phyloP scores from a whole-genome alignment of 2,329 filamentous ascomycete species.

The Clonostachys byssicola region DNA sequence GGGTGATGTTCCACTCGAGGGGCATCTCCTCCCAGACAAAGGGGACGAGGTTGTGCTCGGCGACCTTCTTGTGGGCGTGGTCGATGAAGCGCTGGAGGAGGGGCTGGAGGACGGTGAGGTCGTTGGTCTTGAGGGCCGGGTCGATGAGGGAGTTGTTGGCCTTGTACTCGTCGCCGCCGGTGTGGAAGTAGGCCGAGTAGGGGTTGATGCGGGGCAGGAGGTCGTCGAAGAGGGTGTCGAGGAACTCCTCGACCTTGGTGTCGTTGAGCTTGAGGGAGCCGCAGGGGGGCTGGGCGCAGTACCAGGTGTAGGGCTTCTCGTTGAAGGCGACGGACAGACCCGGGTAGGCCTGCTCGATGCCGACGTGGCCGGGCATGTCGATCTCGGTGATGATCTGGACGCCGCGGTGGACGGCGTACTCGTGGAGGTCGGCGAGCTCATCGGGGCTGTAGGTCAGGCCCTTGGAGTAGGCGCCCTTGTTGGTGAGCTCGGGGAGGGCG shows the following conservation, averaged over 20 bases:
- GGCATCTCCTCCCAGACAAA: slow-evolving; percentile 90
- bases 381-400: slow-evolving; percentile 59
- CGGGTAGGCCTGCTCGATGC: slow-evolving; percentile 50
- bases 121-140: slow-evolving; percentile 64
- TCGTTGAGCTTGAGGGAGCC: slow-evolving; percentile 75
- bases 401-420: slow-evolving; percentile 61
- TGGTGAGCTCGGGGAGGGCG: slow-evolving; percentile 61
- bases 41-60: slow-evolving; percentile 61
- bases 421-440: slow-evolving; percentile 64
- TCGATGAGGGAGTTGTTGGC: slow-evolving; percentile 63
- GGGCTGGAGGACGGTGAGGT: slow-evolving; percentile 61
- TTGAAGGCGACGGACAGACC: slow-evolving; percentile 51
- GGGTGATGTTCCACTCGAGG: slow-evolving; percentile 69
- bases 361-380: slow-evolving; percentile 57
- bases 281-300: slow-evolving; percentile 60
- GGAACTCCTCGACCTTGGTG: slow-evolving; percentile 63
- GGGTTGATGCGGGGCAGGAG: slow-evolving; percentile 67
- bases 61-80: slow-evolving; percentile 62
- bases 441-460: slow-evolving; percentile 63
- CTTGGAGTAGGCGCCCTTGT: slow-evolving; percentile 68
- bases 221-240: slow-evolving; percentile 71
- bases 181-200: slow-evolving; percentile 76
- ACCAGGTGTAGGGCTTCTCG: slow-evolving; percentile 50
- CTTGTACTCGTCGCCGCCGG: slow-evolving; percentile 85
- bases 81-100: slow-evolving; percentile 76